A percentile compares a stretch with the other conserved stretches of the same genome.
These are phyloP conservation scores for Ceratocystis cubensis DNA, from an alignment of 2,329 filamentous ascomycete species.

Conservation along the genomic window DNA sequence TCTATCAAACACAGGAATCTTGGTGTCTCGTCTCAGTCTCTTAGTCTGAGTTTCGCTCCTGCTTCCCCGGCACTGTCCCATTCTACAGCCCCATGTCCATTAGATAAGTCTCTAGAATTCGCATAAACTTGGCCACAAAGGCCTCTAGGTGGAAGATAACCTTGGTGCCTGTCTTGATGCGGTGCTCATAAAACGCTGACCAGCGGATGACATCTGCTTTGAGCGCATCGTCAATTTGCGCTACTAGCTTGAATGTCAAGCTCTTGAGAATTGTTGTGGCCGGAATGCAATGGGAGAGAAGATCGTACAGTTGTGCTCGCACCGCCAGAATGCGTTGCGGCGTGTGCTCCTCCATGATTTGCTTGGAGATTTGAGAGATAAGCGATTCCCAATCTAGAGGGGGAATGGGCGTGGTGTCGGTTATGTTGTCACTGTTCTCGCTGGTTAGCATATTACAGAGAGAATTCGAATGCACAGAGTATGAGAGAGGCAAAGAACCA, in stretches of 20 bases:
- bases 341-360: slow-evolving; percentile 89
- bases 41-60: neutral
- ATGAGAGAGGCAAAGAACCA: neutral
- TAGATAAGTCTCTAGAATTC: slow-evolving; percentile 77
- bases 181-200: slow-evolving; percentile 95
- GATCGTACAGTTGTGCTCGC: slow-evolving; percentile 87
- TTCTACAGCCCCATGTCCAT: slow-evolving; percentile 67
- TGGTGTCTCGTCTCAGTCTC: neutral
- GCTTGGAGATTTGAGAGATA: slow-evolving; percentile 76
- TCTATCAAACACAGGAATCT: slow-evolving; percentile 1
- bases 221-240: slow-evolving; percentile 72
- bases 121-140: slow-evolving; percentile 98
- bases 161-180: slow-evolving; percentile 83
- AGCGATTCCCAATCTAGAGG: slow-evolving; percentile 95
- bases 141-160: slow-evolving; percentile 97
- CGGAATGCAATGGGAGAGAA: slow-evolving; percentile 94
- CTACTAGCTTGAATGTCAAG: slow-evolving; percentile 82
- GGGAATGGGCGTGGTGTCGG: slow-evolving; percentile 76
- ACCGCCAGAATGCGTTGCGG: slow-evolving; percentile 78
- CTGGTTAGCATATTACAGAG: slow-evolving; percentile 17
- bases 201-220: slow-evolving; percentile 90
- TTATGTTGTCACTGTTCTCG: slow-evolving; percentile 64
- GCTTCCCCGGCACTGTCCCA: neutral
- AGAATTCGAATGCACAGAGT: neutral
- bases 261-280: slow-evolving; percentile 89